Conservation (phyloP, 2,329 filamentous ascomycete species). For the Ascochyta viciae-villosae region DNA sequence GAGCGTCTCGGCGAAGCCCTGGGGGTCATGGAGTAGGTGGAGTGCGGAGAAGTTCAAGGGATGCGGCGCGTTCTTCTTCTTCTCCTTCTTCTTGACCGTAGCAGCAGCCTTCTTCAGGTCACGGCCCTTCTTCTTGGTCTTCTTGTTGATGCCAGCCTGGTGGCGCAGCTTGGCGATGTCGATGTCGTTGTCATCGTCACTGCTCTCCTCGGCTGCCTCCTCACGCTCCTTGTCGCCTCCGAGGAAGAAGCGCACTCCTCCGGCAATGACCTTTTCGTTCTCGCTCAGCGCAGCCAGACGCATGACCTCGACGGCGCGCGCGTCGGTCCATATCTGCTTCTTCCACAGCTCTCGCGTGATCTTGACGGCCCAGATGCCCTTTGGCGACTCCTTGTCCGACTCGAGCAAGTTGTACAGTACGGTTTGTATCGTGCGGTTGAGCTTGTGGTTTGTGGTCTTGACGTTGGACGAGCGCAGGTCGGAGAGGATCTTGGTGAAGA, state of each 20-base stretch:
- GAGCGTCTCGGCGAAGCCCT: constrained; percentile 88
- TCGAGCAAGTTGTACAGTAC: constrained; percentile 91
- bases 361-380: constrained; percentile 95
- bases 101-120: constrained; percentile 80
- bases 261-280: constrained; percentile 89
- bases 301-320: constrained; percentile 97
- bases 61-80: constrained; percentile 86
- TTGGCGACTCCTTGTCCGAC: constrained; percentile 81
- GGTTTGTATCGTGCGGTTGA: constrained; percentile 92
- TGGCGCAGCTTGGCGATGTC: constrained; percentile 86
- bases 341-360: constrained; percentile 96
- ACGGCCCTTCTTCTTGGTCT: constrained; percentile 85
- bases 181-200: constrained; percentile 73
- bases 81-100: constrained; percentile 80
- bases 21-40: constrained; percentile 91
- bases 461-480: constrained; percentile 88
- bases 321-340: constrained; percentile 92
- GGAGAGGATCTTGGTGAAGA: constrained; percentile 90
- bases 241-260: constrained; percentile 91
- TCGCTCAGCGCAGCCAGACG: constrained; percentile 88
- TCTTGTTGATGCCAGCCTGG: constrained; percentile 92
- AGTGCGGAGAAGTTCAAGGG: constrained; percentile 95
- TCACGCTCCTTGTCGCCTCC: constrained; percentile 96
- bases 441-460: constrained; percentile 86
- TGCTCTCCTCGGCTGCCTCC: constrained; percentile 82